Percentiles rank a stretch among this genome's conserved stretches.
Conservation (phyloP, 345 rosid genomes). For the Populus euphratica region DNA sequence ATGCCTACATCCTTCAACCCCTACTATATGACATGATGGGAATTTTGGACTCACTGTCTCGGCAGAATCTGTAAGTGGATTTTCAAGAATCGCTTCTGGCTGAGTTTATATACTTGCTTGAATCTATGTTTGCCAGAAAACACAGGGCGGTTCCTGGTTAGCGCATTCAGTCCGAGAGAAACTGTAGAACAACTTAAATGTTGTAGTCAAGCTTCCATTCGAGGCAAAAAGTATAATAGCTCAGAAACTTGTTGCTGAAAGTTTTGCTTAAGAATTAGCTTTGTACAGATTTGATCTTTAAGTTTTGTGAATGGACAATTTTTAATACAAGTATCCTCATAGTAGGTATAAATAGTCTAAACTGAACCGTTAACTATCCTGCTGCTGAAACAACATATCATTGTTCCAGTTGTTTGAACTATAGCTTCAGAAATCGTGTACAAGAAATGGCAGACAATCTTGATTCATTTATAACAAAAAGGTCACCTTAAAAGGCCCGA, state of each 20-base stretch:
- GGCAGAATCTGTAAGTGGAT: background rate
- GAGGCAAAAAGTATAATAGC: background rate
- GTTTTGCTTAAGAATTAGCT: background rate
- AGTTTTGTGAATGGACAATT: background rate
- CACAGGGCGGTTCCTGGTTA: background rate
- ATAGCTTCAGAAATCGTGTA: background rate
- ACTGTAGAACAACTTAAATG: background rate
- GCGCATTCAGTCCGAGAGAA: background rate
- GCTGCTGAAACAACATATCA: background rate
- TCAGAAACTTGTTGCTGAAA: background rate
- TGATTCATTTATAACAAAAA: background rate
- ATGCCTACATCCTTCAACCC: constrained; percentile 4
- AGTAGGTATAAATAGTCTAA: background rate
- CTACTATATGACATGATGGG: background rate
- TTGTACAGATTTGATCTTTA: background rate
- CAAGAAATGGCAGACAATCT: background rate
- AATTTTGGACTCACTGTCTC: constrained; percentile 10
- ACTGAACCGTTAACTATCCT: background rate
- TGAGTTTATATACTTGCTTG: background rate
- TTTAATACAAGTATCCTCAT: background rate
- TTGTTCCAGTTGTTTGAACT: background rate
- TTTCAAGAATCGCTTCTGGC: background rate
- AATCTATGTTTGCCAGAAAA: background rate
- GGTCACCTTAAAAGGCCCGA: background rate
- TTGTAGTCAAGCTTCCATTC: background rate